Conservation (phyloP, 176 grass and related monocot genomes). For the Pontederia crassipes region DNA sequence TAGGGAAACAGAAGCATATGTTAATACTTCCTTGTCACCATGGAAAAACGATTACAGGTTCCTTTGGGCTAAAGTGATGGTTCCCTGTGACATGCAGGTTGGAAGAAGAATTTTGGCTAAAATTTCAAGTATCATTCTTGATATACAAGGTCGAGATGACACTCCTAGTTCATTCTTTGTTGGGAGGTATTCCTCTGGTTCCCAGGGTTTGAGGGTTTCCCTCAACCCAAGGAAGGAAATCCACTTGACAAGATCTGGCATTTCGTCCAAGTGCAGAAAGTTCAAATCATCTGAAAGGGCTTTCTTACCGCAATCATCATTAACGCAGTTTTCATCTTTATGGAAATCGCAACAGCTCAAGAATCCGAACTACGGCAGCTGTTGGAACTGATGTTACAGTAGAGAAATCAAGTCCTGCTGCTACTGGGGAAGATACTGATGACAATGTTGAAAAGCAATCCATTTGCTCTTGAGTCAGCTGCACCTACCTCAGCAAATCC, state of each 20-base stretch:
- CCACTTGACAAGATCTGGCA: constrained; percentile 37
- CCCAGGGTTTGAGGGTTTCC: constrained; percentile 41
- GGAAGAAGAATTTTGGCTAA: background rate
- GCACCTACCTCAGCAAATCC: constrained; percentile 20
- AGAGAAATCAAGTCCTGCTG: constrained; percentile 41
- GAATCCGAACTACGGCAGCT: constrained; percentile 37
- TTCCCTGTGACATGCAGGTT: background rate
- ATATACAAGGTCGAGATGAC: constrained; percentile 33
- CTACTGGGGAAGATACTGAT: constrained; percentile 38
- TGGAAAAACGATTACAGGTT: no score
- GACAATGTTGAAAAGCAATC: constrained; percentile 34
- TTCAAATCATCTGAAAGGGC: constrained; percentile 20
- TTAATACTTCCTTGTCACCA: no score
- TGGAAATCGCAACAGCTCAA: constrained; percentile 33
- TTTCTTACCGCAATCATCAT: constrained; percentile 39
- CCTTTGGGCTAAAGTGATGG: no score
- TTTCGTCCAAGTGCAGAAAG: constrained; percentile 32
- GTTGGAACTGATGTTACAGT: constrained; percentile 47
- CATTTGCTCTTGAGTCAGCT: constrained; percentile 21
- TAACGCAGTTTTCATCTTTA: constrained; percentile 41
- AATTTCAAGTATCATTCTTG: background rate
- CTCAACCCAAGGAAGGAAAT: constrained; percentile 37
- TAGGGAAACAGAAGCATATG: no score
- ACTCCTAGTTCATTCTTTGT: constrained; percentile 57
- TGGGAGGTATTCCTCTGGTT: constrained; percentile 58